These are phyloP conservation scores for Chytriomyces confervae DNA, from an alignment of 192 early-diverging fungal species.

Conservation along the genomic window DNA sequence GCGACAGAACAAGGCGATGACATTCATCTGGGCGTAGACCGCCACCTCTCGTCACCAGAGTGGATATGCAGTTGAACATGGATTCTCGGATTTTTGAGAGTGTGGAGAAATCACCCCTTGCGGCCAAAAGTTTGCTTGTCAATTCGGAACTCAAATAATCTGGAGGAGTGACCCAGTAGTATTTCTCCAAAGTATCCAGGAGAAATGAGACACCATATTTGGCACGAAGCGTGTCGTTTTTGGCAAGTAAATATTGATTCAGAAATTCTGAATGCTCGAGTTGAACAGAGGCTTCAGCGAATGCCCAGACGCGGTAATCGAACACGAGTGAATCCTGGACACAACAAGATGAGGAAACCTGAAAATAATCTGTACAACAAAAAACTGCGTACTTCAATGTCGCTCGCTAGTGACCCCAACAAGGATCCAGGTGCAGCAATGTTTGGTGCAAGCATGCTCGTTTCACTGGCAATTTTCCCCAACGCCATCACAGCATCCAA, in stretches of 20 bases:
- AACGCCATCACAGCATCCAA: slow-evolving; percentile 47
- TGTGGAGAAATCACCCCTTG: slow-evolving; percentile 2
- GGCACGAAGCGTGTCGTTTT: slow-evolving; percentile 32
- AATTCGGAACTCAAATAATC: slow-evolving; percentile 38
- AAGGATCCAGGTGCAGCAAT: slow-evolving; percentile 25
- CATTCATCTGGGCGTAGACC: slow-evolving; percentile 34
- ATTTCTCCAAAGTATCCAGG: slow-evolving; percentile 46
- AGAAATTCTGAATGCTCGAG: slow-evolving; percentile 47
- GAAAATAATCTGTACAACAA: neutral
- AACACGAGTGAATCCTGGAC: slow-evolving; percentile 44
- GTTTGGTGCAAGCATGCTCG: neutral
- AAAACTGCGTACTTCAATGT: slow-evolving; percentile 22
- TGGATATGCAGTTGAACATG: slow-evolving; percentile 15
- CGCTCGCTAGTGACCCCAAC: neutral
- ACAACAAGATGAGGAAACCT: neutral
- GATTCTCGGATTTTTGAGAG: slow-evolving; percentile 4
- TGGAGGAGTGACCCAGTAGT: slow-evolving; percentile 42
- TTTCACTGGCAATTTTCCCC: slow-evolving; percentile 28
- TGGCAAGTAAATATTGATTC: slow-evolving; percentile 11
- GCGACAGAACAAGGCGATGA: neutral
- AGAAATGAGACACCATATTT: slow-evolving; percentile 43
- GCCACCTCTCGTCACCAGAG: neutral
- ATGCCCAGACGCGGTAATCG: slow-evolving; percentile 46
- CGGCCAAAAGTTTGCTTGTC: slow-evolving; percentile 12
- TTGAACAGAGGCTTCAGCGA: slow-evolving; percentile 38